Percentiles rank a stretch among this genome's conserved stretches.
Evolutionary conservation across 768 basidiomycete species (phyloP).

Genomic region (Multifurca ochricompacta): DNA sequence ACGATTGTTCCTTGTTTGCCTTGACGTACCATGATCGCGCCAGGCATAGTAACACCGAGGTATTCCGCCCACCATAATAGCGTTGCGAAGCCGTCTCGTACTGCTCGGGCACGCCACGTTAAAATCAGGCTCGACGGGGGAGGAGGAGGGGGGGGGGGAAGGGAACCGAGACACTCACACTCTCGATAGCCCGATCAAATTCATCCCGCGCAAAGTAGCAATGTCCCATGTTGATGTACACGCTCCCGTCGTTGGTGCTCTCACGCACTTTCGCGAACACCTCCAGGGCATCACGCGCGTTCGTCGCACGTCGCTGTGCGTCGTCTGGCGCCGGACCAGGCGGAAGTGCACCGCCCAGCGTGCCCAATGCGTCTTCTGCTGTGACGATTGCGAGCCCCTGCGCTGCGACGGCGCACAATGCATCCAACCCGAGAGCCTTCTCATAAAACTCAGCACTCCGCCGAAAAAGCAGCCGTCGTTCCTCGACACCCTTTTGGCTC

Average conservation of each 20-base stretch:
- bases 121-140: no score
- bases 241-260: conserved; percentile 71
- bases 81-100: conserved; percentile 87
- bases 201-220: conserved; percentile 91
- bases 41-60: conserved; percentile 72
- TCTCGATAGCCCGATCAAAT: conserved; percentile 92
- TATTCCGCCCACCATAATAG: conserved; percentile 67
- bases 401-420: conserved; percentile 84
- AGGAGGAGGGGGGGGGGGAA: no score
- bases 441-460: conserved; percentile 88
- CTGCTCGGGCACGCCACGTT: no score
- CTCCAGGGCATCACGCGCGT: conserved; percentile 80
- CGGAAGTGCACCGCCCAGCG: conserved; percentile 45
- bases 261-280: conserved; percentile 90
- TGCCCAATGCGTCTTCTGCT: conserved; percentile 84
- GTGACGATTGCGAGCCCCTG: conserved; percentile 92
- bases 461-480: conserved; percentile 70
- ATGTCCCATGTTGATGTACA: conserved; percentile 95
- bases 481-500: conserved; percentile 47
- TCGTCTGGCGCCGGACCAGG: conserved; percentile 50
- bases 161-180: conserved; percentile 44
- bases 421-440: conserved; percentile 79
- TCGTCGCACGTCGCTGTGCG: conserved; percentile 52
- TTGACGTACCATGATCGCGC: conserved; percentile 94
- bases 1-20: conserved; percentile 84